phyloP scores from a whole-genome alignment of 2,329 filamentous ascomycete species.

The Immersiporthe knoxdaviesiana region DNA sequence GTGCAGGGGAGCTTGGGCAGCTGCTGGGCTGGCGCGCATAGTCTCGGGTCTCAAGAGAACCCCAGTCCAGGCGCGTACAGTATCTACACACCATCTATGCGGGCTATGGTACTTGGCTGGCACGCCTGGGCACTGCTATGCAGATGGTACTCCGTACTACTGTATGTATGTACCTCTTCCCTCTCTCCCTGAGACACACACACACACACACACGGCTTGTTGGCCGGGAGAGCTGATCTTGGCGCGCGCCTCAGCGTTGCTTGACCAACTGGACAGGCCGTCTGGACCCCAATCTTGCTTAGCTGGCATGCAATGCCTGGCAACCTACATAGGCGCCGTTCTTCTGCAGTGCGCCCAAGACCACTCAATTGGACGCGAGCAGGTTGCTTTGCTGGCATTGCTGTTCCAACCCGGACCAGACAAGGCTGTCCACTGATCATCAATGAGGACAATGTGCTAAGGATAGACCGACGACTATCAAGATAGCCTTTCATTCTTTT shows the following conservation, averaged over 20 bases:
- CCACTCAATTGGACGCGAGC: neutral
- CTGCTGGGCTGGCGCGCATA: neutral
- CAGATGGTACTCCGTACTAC: neutral
- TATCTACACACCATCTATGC: too few species aligned
- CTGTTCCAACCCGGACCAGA: neutral
- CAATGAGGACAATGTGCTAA: neutral
- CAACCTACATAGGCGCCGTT: neutral
- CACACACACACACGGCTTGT: neutral
- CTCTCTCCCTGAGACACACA: neutral
- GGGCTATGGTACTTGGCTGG: neutral
- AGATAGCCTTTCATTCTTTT: neutral
- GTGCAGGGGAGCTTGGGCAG: too few species aligned
- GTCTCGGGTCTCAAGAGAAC: neutral
- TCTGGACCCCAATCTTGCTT: too few species aligned
- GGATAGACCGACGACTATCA: too few species aligned
- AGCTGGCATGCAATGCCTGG: neutral
- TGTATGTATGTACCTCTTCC: too few species aligned
- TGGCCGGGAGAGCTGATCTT: neutral
- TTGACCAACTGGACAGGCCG: neutral
- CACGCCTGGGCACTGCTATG: neutral
- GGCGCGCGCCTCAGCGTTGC: neutral
- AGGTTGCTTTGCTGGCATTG: neutral
- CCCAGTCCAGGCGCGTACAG: neutral
- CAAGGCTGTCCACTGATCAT: neutral
- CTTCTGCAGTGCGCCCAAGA: neutral